A percentile compares a stretch with the other conserved stretches of the same genome.
Evolutionary conservation across 768 basidiomycete species (phyloP).

Genomic region (Russula foetens): DNA sequence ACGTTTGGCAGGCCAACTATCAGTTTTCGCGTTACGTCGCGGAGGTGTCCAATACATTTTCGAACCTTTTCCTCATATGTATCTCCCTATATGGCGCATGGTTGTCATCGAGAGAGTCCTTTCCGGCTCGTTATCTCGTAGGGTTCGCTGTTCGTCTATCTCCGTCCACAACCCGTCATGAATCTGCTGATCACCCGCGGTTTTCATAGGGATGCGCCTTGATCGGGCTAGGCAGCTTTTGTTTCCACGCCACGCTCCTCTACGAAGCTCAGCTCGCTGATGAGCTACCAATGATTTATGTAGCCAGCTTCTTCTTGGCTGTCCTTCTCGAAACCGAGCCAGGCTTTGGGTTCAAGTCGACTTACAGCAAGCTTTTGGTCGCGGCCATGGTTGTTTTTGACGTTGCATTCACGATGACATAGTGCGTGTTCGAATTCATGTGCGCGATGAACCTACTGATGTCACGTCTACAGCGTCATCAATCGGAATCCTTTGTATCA

Average conservation of each 20-base stretch:
- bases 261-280: constrained; percentile 76
- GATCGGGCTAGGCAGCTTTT: constrained; percentile 69
- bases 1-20: constrained; percentile 51
- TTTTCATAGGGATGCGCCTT: constrained; percentile 48
- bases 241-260: constrained; percentile 70
- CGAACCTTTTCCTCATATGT: constrained; percentile 51
- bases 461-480: constrained; percentile 37
- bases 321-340: constrained; percentile 50
- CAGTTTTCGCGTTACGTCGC: constrained; percentile 72
- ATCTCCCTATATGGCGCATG: constrained; percentile 44
- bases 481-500: constrained; percentile 77
- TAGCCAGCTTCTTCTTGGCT: constrained; percentile 51
- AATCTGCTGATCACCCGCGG: neutral
- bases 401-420: constrained; percentile 58
- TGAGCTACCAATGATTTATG: constrained; percentile 78
- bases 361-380: constrained; percentile 35
- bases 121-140: constrained; percentile 31
- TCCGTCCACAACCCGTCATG: neutral
- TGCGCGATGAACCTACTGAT: neutral
- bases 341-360: constrained; percentile 37
- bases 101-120: constrained; percentile 24
- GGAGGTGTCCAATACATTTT: constrained; percentile 62
- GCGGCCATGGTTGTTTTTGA: constrained; percentile 40
- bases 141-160: constrained; percentile 26
- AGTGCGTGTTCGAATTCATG: constrained; percentile 40